Evolutionary conservation across 164 flowering plant species (phyloP), one percentile per base, ranked within the genome.

Genomic region (Platanus orientalis): DNA sequence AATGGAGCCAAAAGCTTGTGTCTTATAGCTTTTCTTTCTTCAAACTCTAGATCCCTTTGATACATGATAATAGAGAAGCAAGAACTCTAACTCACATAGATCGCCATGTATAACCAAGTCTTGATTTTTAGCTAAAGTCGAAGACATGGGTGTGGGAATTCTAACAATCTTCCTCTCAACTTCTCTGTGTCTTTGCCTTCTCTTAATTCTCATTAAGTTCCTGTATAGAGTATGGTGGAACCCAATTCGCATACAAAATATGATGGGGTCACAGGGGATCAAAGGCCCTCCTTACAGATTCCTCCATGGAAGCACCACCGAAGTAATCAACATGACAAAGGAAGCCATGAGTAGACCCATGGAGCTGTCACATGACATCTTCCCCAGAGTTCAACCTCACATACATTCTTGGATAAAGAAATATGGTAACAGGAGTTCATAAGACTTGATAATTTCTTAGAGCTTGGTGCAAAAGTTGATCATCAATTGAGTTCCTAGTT

Each of bases 281-380:
- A n/a, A n/a, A n/a, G n/a, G n/a, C n/a, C n/a, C n/a, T n/a, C 76
- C 76, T 16, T 69, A 69, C 63, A 60, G 45, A 21, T 61, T 69
- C 55, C 60, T 69, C n/a, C 58, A 60, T 69, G 76, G 76, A 50
- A 73, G 39, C 59, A 65, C 70, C 30, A 69, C 32, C 54, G 76
- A 73, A 42, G 61, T 69, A 6, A 28, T 20, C 17, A 21, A 61
- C 7, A 64, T 69, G 76, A 56, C 29, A 52, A 45, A 7, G 50
- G 59, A 65, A 25, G 44, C 67, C n/a, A 65, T 51, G 61, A 29
- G 27, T 21, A 61, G 25, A 42, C 45, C 73, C 27, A 64, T 65
- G 73, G 70, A 69, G 52, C 23, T 58, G 20, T 73, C 76, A 36
- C 76, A 73, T 42, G 51, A 69, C 34, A 60, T 73, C 40, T 57